Evolutionary conservation across 2,329 filamentous ascomycete species (phyloP), one percentile per base, ranked within the genome.

Genomic region (Rutstroemia sp.): DNA sequence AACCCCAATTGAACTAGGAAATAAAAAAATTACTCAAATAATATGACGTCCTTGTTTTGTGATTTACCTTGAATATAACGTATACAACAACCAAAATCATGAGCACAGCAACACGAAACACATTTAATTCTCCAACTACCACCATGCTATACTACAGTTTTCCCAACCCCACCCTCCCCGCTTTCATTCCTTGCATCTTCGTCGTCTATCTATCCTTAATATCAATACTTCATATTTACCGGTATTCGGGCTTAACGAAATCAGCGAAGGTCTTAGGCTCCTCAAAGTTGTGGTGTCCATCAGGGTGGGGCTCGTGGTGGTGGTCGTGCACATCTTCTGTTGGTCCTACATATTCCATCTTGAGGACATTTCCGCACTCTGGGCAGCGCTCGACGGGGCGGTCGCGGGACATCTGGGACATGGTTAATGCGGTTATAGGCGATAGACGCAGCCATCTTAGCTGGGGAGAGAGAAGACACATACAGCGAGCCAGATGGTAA

Each of bases 211-310:
- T 12, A 41, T 39, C 41, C 34, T 44, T 17, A 30, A 23, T 23
- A 10, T 16, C 19, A 16, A 30, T n/a, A n/a, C 12, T 44, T 25
- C 8, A 34, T 16, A 34, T 53, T 60, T 92, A 95, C 80, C 85
- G 84, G 82, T 97, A 99, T 73, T 96, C 85, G 60, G 92, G 90
- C 83, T 89, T 91, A 77, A 99, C 85, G 76, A 82, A 97, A 80
- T 99, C 89, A 75, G 90, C 90, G 73, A 97, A 92, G 68, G 89
- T 96, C 87, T 96, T 96, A 73, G 91, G 89, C 77, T 95, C 90
- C 77, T 94, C 90, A 72, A 79, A 61, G 23, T 42, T 79, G 66
- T 74, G 72, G 69, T 82, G 78, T 68, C 75, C 71, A 73, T 78
- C 78, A 65, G 73, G 71, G 67, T 72, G 68, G 62, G 68, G 65